Conservation (phyloP, 2,329 filamentous ascomycete species). For the Aureobasidium musti region DNA sequence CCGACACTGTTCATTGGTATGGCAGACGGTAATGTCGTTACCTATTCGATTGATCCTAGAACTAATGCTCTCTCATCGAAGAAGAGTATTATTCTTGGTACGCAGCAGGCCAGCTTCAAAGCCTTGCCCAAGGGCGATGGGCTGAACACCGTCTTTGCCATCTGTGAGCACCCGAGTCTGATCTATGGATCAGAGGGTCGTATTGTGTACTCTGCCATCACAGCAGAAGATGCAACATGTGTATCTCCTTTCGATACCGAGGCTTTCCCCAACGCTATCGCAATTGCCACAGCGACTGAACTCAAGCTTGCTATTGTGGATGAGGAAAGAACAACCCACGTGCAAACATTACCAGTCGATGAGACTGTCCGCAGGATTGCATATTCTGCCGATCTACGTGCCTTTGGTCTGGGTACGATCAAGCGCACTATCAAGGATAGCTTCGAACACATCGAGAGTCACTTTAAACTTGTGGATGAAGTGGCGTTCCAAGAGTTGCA, state of each 20-base stretch:
- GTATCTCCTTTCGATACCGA: slow-evolving; percentile 81
- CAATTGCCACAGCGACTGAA: slow-evolving; percentile 74
- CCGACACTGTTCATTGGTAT: slow-evolving; percentile 86
- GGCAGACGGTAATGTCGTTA: slow-evolving; percentile 88
- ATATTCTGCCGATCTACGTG: slow-evolving; percentile 75
- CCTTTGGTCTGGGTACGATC: slow-evolving; percentile 86
- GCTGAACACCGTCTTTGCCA: slow-evolving; percentile 82
- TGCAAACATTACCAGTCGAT: slow-evolving; percentile 73
- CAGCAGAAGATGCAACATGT: slow-evolving; percentile 78
- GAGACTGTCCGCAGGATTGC: slow-evolving; percentile 85
- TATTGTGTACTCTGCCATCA: slow-evolving; percentile 90
- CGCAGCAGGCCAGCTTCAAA: slow-evolving; percentile 79
- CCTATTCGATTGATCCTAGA: slow-evolving; percentile 68
- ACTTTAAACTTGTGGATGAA: slow-evolving; percentile 89
- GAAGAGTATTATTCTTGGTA: slow-evolving; percentile 83
- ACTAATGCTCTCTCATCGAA: slow-evolving; percentile 67
- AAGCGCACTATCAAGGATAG: slow-evolving; percentile 69
- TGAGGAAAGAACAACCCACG: slow-evolving; percentile 81
- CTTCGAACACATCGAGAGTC: slow-evolving; percentile 73
- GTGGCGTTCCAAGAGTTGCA: slow-evolving; percentile 79
- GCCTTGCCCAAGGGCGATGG: slow-evolving; percentile 67
- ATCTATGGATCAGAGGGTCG: slow-evolving; percentile 88
- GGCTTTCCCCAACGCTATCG: slow-evolving; percentile 77
- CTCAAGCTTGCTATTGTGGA: slow-evolving; percentile 82
- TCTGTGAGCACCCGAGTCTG: slow-evolving; percentile 88